Base-by-base conservation (phyloP, 768 basidiomycete species). In the Xanthoconium purpureum region DNA sequence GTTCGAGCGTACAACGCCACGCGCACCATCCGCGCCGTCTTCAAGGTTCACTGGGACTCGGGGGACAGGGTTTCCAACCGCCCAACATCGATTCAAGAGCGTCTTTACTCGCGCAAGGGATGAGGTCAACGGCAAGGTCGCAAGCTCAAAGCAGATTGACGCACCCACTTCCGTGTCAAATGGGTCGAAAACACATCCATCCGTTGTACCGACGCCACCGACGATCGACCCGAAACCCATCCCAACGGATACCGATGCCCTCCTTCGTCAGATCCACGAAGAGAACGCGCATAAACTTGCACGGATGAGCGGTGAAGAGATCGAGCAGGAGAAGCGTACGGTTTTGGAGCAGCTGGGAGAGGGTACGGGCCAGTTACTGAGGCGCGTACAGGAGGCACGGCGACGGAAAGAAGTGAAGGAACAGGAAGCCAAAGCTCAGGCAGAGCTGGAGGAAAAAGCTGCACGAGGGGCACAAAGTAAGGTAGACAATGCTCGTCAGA, bases 321-420 rank as follows among this genome's bases (percentile, higher is more conserved):
- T 84, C 11, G 83, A 86, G 58, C 70, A 80, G 50, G 91, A 89
- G 68, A 75, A 77, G 43, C 72, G 73, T 49, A 82, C 91, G 58
- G 81, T 95, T 40, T 54, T 89, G 29, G 84, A 89, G 57, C 79
- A 81, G 44, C 85, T 95, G 65, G 93, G 92, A 1, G 74, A 78
- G 2, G 83, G 81, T 17, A 77, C 92, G 11, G 76, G 77, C 3
- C 84, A 85, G 44, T 70, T 91, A 4, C 60, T 95, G 66, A 78
- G 72, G 63, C 59, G 66, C n/a, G 59, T 66, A 45, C 66, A 55
- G 13, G 66, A 50, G 40, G 65, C 66, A 7, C 55, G 65, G 44
- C 47, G 40, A 24, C 65, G 65, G 50, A 67, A 49, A 18, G 59
- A 51, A 48, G 52, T 10, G 6, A 42, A 24, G 40, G 54, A 51